These are phyloP conservation scores for Ramaria rubella DNA, from an alignment of 768 basidiomycete genomes.

Conservation along the genomic window DNA sequence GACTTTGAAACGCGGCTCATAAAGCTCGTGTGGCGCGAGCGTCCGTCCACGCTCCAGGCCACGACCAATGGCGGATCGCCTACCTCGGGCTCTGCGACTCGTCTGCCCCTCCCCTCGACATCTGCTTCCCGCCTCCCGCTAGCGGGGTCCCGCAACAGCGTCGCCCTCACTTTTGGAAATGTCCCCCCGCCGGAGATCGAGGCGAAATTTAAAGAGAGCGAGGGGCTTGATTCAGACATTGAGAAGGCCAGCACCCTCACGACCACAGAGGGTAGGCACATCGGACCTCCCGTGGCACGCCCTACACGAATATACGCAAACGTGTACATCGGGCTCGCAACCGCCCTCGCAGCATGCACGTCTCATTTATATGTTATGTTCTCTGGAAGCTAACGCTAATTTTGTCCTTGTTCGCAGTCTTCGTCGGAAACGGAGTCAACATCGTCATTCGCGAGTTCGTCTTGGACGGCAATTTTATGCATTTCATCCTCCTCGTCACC, in stretches of 20 bases:
- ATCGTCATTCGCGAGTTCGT: constrained; percentile 62
- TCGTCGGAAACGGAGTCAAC: neutral
- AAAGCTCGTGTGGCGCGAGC: constrained; percentile 78
- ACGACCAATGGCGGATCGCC: no score
- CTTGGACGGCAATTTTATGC: constrained; percentile 53
- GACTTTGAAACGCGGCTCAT: constrained; percentile 77
- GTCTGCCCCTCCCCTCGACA: no score
- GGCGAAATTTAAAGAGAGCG: neutral
- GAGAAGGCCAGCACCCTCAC: constrained; percentile 8
- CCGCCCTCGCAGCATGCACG: constrained; percentile 28
- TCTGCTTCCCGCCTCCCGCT: constrained; percentile 50
- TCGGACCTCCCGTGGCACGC: constrained; percentile 17
- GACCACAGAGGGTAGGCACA: constrained; percentile 30
- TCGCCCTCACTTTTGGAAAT: constrained; percentile 12
- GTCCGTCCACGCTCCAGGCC: no score
- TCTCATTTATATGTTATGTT: constrained; percentile 5
- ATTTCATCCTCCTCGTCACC: constrained; percentile 62
- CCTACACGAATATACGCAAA: constrained; percentile 31
- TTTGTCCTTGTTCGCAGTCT: no score
- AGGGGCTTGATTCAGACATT: neutral
- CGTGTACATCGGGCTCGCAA: constrained; percentile 31
- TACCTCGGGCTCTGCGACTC: no score
- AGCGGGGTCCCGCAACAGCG: constrained; percentile 44
- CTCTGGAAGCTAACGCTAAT: no score
- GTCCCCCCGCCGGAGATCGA: neutral